Percentiles rank a stretch among this genome's conserved stretches.
Evolutionary conservation across 2,329 filamentous ascomycete species (phyloP).

Genomic region (Aureobasidium sp.): DNA sequence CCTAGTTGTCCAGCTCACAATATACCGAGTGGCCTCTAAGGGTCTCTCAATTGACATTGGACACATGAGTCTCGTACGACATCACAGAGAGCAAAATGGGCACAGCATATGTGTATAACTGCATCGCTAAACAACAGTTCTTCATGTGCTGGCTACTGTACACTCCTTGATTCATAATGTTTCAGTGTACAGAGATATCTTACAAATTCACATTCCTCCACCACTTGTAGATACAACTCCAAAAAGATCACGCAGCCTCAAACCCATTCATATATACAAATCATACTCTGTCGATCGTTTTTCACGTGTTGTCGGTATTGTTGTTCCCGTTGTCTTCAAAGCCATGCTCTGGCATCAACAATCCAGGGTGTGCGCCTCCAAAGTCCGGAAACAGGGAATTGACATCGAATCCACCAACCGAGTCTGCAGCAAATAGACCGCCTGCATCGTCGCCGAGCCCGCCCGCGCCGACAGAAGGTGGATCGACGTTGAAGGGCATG

Average conservation of each 20-base stretch:
- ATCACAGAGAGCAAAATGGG: too few species aligned
- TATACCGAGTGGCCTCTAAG: too few species aligned
- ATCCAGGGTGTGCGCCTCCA: conserved; percentile 13
- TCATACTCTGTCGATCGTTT: not conserved
- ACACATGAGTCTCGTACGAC: too few species aligned
- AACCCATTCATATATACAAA: not conserved
- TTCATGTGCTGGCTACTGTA: too few species aligned
- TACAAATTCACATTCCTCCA: not conserved
- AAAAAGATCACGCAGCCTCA: not conserved
- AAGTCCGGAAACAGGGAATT: conserved; percentile 16
- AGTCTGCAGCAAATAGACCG: conserved; percentile 14
- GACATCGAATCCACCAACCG: conserved; percentile 23
- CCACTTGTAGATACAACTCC: not conserved
- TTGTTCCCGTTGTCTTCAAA: not conserved
- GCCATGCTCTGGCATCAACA: conserved; percentile 6
- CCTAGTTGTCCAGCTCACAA: too few species aligned
- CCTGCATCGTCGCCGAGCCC: conserved; percentile 16
- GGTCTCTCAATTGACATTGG: too few species aligned
- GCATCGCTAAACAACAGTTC: too few species aligned
- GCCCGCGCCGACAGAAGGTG: conserved; percentile 42
- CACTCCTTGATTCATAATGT: too few species aligned
- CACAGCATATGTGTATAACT: too few species aligned
- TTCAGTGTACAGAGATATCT: not conserved
- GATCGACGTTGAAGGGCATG: conserved; percentile 85
- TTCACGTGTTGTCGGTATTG: not conserved